A percentile compares a stretch with the other conserved stretches of the same genome.
phyloP scores from a whole-genome alignment of 2,329 filamentous ascomycete genomes.

The Ophiostoma himal-ulmi region DNA sequence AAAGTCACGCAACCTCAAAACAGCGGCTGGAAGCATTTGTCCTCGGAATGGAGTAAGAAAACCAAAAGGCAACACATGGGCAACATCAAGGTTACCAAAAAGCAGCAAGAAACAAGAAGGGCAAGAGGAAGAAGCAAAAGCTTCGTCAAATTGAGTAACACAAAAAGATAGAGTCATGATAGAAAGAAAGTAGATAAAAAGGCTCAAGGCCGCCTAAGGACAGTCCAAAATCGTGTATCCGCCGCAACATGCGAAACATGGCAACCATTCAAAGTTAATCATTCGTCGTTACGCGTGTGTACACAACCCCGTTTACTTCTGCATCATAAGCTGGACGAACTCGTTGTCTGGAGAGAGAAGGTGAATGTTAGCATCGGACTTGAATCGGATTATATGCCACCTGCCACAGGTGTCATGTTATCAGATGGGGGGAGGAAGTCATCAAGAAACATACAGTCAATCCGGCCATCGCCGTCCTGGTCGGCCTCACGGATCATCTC shows the following conservation, averaged over 20 bases:
- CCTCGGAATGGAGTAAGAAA: neutral
- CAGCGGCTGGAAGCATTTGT: neutral
- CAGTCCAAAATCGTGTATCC: constrained; percentile 20
- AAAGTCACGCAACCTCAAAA: neutral
- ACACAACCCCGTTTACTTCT: constrained; percentile 58
- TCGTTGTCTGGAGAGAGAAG: constrained; percentile 63
- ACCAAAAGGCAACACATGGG: neutral
- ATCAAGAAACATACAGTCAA: constrained; percentile 63
- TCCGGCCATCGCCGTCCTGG: constrained; percentile 81
- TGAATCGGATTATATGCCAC: neutral
- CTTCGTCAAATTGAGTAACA: constrained; percentile 1
- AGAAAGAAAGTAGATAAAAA: neutral
- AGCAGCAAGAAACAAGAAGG: neutral
- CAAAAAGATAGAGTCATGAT: neutral
- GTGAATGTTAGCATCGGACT: neutral
- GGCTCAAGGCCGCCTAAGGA: constrained; percentile 5
- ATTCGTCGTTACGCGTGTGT: constrained; percentile 15
- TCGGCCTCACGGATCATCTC: constrained; percentile 92
- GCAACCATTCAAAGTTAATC: constrained; percentile 18
- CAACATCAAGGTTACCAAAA: neutral
- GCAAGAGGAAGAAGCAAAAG: neutral
- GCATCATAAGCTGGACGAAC: constrained; percentile 93
- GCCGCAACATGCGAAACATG: constrained; percentile 21
- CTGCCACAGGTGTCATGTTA: neutral
- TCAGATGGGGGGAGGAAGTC: neutral